Evolutionary conservation across 1,139 yeast species (phyloP).

Genomic region (Lodderomyces margitis): DNA sequence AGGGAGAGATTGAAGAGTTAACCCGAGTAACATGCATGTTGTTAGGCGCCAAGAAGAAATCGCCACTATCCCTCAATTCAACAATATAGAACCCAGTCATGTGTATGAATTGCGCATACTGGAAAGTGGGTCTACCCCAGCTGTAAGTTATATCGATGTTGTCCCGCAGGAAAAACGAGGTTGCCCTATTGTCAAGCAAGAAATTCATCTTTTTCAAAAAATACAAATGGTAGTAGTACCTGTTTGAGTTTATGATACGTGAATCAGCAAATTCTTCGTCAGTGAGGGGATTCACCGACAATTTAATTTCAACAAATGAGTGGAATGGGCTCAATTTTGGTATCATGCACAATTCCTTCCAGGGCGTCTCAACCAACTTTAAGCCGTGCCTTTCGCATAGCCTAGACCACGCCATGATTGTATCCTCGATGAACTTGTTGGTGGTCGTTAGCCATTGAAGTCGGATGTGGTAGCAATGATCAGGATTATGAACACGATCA

Average conservation of each 20-base stretch:
- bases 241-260: slow-evolving; percentile 45
- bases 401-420: slow-evolving; percentile 78
- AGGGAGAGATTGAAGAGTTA: slow-evolving; percentile 33
- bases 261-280: slow-evolving; percentile 56
- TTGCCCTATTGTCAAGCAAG: slow-evolving; percentile 77
- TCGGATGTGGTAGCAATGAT: slow-evolving; percentile 88
- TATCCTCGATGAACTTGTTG: slow-evolving; percentile 83
- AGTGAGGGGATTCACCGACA: slow-evolving; percentile 67
- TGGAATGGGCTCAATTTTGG: slow-evolving; percentile 84
- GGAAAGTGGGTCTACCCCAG: slow-evolving; percentile 87
- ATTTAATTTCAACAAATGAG: slow-evolving; percentile 67
- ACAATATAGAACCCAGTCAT: slow-evolving; percentile 86
- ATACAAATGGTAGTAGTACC: slow-evolving; percentile 60
- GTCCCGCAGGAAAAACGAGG: slow-evolving; percentile 54
- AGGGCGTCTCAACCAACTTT: slow-evolving; percentile 86
- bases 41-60: slow-evolving; percentile 77
- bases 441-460: slow-evolving; percentile 94
- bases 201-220: slow-evolving; percentile 70
- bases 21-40: slow-evolving; percentile 69
- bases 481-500: slow-evolving; percentile 91
- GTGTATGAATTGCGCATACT: slow-evolving; percentile 87
- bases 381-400: slow-evolving; percentile 85
- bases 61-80: slow-evolving; percentile 80
- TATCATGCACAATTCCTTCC: slow-evolving; percentile 78
- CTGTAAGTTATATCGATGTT: slow-evolving; percentile 67